Base-by-base conservation (phyloP, 2,329 filamentous ascomycete genomes). In the Penicillium sp. region DNA sequence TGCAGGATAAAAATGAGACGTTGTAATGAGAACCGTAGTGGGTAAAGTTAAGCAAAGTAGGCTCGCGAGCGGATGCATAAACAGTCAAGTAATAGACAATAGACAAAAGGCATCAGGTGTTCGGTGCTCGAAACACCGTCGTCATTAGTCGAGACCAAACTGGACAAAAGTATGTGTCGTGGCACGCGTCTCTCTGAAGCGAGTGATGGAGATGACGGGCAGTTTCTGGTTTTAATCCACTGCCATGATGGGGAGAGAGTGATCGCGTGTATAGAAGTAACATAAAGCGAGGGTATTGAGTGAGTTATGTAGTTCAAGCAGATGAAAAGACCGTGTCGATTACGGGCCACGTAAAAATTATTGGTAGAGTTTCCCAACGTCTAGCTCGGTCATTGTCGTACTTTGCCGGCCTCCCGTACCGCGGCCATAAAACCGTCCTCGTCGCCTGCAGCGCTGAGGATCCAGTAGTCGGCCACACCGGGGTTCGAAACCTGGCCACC, bases 341-440 rank as follows among this genome's bases (percentile, higher is more conserved):
- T 27, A 41, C n/a, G 15, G 27, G 21, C 9, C 20, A 43, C 36
- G 20, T 18, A 49, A 10, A n/a, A 37, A 42, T 33, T n/a, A n/a
- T n/a, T n/a, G n/a, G 24, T 18, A 34, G 33, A 13, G 17, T 29
- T 17, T 21, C 39, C 10, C 23, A 23, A 15, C 29, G 18, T 33
- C 20, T 30, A 18, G 36, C 17, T 3, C n/a, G 20, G 30, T 55
- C 54, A 61, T 43, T 58, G 54, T 44, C 67, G 68, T 21, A 75
- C 69, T 49, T 73, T 75, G 21, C 74, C 74, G 34, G 74, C 74
- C 51, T 75, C 71, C 20, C 72, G 64, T 23, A 76, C 71, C 44
- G 73, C 71, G 41, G 66, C 62, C 58, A 76, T 73, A 54, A 76
- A 76, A 18, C 67, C 68, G 50, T 76, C 72, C 46, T 75, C 73